Conservation (phyloP, 768 basidiomycete species). For the Phallus indusiatus region DNA sequence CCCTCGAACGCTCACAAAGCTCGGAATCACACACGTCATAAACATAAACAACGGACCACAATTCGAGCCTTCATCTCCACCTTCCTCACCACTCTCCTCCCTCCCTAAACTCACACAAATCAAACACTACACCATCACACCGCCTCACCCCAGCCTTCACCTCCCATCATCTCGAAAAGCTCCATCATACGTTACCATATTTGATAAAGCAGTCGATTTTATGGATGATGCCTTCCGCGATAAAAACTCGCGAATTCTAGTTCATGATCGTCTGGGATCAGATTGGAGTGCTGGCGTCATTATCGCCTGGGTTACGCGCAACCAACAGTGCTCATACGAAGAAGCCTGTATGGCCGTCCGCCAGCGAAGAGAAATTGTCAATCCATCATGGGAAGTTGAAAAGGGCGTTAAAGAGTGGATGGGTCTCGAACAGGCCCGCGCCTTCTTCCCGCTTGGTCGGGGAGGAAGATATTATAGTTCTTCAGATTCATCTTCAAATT, state of each 20-base stretch:
- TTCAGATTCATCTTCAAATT: not conserved
- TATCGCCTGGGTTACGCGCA: conserved; percentile 5
- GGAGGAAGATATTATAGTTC: not conserved
- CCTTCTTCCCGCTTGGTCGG: not conserved
- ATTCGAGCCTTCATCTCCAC: not conserved
- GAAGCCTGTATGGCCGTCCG: not conserved
- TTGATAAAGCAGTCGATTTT: conserved; percentile 7
- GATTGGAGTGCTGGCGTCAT: conserved; percentile 3
- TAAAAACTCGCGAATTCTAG: not conserved
- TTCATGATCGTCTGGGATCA: not conserved
- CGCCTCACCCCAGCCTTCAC: not conserved
- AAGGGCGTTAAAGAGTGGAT: conserved; percentile 4
- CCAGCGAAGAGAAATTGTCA: not conserved
- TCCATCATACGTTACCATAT: not conserved
- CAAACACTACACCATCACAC: not conserved
- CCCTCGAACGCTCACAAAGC: not conserved
- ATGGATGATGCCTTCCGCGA: conserved; percentile 1
- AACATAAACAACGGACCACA: not conserved
- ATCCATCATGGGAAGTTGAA: not conserved
- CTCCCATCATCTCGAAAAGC: not conserved
- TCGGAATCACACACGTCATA: conserved; percentile 6
- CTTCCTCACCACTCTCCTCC: not conserved
- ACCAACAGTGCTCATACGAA: not conserved
- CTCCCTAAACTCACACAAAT: not conserved
- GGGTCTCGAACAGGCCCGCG: not conserved